Evolutionary conservation across 352 stramenopile species (phyloP), one percentile per base, ranked within the genome.

Genomic region (Globisporangium echinulatum): DNA sequence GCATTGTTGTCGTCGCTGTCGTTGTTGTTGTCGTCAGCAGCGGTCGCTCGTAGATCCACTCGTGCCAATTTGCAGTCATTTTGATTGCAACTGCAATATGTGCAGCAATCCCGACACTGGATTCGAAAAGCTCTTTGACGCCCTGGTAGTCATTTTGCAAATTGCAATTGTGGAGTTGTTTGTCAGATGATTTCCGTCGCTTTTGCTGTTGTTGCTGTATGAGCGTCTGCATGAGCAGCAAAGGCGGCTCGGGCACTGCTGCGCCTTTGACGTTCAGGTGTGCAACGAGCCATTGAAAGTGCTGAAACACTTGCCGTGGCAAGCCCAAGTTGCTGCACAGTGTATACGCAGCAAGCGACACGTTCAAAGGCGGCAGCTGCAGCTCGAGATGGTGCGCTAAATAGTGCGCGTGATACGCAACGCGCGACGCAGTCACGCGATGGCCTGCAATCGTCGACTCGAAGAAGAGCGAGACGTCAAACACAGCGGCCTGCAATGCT

Each of bases 31-130:
- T 44, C 3, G 40, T 33, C 25, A 33, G 25, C 2, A 33, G 52
- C 5, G 72, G 57, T 4, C 63, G 67, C 50, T 92, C 72, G 54
- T 90, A 92, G 53, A 88, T 74, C 82, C 81, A 94, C 54, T 90
- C 76, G 59, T 85, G 77, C 85, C 85, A 94, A 52, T 87, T 85
- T 0, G 75, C 80, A 59, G 77, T 88, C 65, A 94, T 71, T 47
- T 78, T 81, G 48, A 92, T 67, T 3, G 85, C 82, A 1, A 82
- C 79, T 0, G 82, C 66, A 38, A 94, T 49, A 33, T 86, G 78
- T 7, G 77, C 85, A 3, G 79, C 72, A 48, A 94, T 87, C 1
- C 75, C 79, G 6, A 79, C 43, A 0, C 71, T 74, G 0, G 78
- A 85, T 36, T 79, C 65, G 8, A 91, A 4, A 62, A 70, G 1